Evolutionary conservation across 495 filamentous ascomycete species (phyloP).

Genomic region (Trichoderma gamsii): DNA sequence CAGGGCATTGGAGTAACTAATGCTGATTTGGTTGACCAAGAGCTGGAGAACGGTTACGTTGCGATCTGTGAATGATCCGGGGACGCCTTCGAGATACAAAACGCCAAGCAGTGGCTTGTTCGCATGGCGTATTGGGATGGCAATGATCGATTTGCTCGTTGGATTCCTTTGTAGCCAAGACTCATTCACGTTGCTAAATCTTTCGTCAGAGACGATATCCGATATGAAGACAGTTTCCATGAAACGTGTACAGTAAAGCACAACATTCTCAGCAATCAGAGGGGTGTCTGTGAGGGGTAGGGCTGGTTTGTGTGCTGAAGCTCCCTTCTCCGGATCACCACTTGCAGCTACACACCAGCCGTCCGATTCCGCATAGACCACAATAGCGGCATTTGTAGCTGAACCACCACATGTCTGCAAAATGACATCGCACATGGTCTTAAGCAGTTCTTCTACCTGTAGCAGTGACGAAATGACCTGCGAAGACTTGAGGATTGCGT

Average conservation of each 20-base stretch:
- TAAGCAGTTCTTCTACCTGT: constrained; percentile 73
- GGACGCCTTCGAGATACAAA: constrained; percentile 78
- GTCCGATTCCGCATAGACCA: constrained; percentile 57
- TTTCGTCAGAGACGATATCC: constrained; percentile 75
- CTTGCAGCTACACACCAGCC: constrained; percentile 75
- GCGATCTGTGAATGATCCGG: constrained; percentile 80
- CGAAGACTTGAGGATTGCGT: constrained; percentile 79
- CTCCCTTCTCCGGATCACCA: constrained; percentile 61
- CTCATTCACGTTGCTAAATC: constrained; percentile 76
- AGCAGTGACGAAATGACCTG: constrained; percentile 88
- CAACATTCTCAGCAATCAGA: constrained; percentile 66
- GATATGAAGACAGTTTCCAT: constrained; percentile 77
- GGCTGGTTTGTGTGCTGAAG: constrained; percentile 55
- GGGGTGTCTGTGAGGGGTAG: constrained; percentile 57
- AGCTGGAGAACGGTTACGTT: constrained; percentile 81
- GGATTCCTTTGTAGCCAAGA: constrained; percentile 63
- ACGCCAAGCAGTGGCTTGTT: constrained; percentile 69
- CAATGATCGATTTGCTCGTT: constrained; percentile 70
- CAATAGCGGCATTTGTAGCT: constrained; percentile 72
- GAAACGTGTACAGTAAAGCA: constrained; percentile 77
- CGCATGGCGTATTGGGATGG: constrained; percentile 70
- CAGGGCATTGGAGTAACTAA: constrained; percentile 80
- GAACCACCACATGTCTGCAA: constrained; percentile 74
- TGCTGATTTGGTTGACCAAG: constrained; percentile 82
- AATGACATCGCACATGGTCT: constrained; percentile 88